Evolutionary conservation across 768 basidiomycete species (phyloP).

Genomic region (Tremella mesenterica): DNA sequence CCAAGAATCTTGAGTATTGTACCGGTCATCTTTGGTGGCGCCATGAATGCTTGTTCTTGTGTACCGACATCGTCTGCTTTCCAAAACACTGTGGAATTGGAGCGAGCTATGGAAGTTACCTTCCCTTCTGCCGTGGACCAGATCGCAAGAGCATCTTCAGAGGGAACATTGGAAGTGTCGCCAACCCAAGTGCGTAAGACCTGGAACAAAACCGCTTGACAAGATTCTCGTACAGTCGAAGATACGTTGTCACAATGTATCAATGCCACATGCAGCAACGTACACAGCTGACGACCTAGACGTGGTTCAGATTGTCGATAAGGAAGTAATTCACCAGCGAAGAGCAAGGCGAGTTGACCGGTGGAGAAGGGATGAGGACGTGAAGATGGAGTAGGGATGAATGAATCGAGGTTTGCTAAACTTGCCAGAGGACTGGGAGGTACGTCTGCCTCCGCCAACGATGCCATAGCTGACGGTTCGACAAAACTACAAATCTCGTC

Average conservation of each 20-base stretch:
- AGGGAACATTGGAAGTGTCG: slow-evolving; percentile 22
- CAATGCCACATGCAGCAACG: slow-evolving; percentile 68
- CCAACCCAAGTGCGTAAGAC: slow-evolving; percentile 66
- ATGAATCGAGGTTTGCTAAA: slow-evolving; percentile 51
- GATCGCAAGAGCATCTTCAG: slow-evolving; percentile 14
- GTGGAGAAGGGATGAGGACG: slow-evolving; percentile 53
- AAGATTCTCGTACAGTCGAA: slow-evolving; percentile 59
- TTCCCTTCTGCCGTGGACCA: slow-evolving; percentile 30
- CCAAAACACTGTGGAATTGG: slow-evolving; percentile 33
- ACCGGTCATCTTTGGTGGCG: slow-evolving; percentile 42
- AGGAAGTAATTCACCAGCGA: slow-evolving; percentile 46
- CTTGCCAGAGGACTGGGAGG: slow-evolving; percentile 39
- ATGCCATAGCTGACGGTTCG: slow-evolving; percentile 74
- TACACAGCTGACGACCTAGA: slow-evolving; percentile 56
- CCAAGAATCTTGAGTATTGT: slow-evolving; percentile 60
- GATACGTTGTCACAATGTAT: slow-evolving; percentile 73
- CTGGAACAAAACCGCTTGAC: slow-evolving; percentile 75
- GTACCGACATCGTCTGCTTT: slow-evolving; percentile 20
- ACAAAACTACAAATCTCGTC: slow-evolving; percentile 77
- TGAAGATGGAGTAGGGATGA: slow-evolving; percentile 47
- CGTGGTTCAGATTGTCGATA: slow-evolving; percentile 59
- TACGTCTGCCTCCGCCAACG: slow-evolving; percentile 50
- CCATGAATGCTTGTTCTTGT: slow-evolving; percentile 25
- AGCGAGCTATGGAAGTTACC: slow-evolving; percentile 20
- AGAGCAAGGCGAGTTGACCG: slow-evolving; percentile 80